Conservation (phyloP, 352 stramenopile genomes). For the Phytophthora litchii region DNA sequence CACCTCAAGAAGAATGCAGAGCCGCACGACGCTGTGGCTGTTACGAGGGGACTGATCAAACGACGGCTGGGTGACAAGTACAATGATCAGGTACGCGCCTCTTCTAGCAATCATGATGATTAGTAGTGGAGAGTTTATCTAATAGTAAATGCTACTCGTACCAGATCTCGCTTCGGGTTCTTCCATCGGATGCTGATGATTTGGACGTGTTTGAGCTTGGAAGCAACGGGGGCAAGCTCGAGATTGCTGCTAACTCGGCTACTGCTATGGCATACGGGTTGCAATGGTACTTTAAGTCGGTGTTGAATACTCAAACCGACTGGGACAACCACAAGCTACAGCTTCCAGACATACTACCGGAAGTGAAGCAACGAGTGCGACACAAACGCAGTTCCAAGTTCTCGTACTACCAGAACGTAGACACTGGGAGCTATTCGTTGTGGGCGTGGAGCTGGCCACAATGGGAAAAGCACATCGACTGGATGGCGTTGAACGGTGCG, state of each 20-base stretch:
- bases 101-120: not conserved
- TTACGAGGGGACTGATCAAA: conserved; percentile 53
- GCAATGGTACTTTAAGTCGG: conserved; percentile 78
- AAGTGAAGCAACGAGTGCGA: conserved; percentile 39
- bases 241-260: conserved; percentile 57
- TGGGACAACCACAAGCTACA: conserved; percentile 80
- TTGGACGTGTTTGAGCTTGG: conserved; percentile 72
- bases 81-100: conserved; percentile 32
- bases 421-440: conserved; percentile 90
- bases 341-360: conserved; percentile 55
- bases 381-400: conserved; percentile 73
- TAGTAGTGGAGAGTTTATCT: too few relatives aligned
- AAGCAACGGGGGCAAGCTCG: conserved; percentile 48
- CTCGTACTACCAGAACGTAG: conserved; percentile 94
- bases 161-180: conserved; percentile 63
- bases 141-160: conserved; percentile 6
- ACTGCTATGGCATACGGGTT: conserved; percentile 72
- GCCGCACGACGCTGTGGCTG: conserved; percentile 56
- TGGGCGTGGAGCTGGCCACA: conserved; percentile 87
- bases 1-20: conserved; percentile 33
- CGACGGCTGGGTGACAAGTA: conserved; percentile 58
- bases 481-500: conserved; percentile 84
- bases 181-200: conserved; percentile 43
- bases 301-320: conserved; percentile 75
- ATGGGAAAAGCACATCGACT: conserved; percentile 92